Evolutionary conservation across 306 rosid genomes (phyloP), one percentile per base, ranked within the genome.

Genomic region (Inga leiocalycina): DNA sequence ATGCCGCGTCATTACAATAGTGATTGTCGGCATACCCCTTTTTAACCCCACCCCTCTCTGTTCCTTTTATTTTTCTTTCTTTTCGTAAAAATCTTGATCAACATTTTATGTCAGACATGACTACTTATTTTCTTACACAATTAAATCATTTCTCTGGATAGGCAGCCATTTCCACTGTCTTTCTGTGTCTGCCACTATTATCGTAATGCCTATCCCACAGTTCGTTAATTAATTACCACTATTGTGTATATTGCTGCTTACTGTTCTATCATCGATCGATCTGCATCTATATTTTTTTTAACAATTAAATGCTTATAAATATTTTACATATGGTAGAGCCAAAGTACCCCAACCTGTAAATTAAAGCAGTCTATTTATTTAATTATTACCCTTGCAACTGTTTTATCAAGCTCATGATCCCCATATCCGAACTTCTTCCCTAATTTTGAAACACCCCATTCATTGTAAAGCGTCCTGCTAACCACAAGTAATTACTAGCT

Each of bases 11-110:
- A 78, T 80, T 17, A 57, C 4, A 19, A 84, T 76, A 86, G 79
- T 76, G 71, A 32, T 57, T 71, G 91, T 86, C 91, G 91, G 89
- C 88, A 76, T 62, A 81, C 48, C 91, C 88, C 79, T 84, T 83
- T 75, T 81, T 84, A 83, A 77, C 75, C 34, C 34, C 30, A 10
- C 13, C 66, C 13, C 14, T 4, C 64, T 59, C 66, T 59, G 66
- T 59, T 59, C 66, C 27, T 59, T 57, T 57, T n/a, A 1, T 5
- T 70, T 66, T 32, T 56, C 30, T 56, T 76, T 27, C 27, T 27
- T 77, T 77, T 6, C 8, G 12, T 44, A 44, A 56, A 30, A 9
- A 59, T 43, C 56, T 49, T 64, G 70, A 70, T 71, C 15, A 64
- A 64, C 64, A 71, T 76, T 70, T 79, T 73, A 54, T 62, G 65